Percentiles rank a stretch among this genome's conserved stretches.
phyloP scores from a whole-genome alignment of 2,329 filamentous ascomycete genomes.

The Iodosphaeria phyllophila region DNA sequence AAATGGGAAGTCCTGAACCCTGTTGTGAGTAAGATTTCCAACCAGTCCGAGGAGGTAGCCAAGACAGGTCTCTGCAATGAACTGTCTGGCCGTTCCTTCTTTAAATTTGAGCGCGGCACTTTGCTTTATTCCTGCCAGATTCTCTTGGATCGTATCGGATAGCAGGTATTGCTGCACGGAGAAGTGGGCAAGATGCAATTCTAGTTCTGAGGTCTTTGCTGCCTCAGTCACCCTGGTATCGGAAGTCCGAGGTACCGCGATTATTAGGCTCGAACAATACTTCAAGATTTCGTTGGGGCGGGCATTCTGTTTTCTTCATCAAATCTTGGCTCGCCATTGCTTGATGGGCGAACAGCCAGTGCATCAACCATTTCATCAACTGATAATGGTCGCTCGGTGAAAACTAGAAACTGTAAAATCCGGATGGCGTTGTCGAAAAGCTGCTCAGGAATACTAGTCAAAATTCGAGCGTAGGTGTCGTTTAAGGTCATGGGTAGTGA shows the following conservation, averaged over 20 bases:
- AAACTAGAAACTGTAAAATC: conserved; percentile 7
- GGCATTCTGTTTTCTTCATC: conserved; percentile 7
- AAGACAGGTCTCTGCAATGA: no score
- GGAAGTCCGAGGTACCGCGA: conserved; percentile 2
- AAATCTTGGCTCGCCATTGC: conserved; percentile 7
- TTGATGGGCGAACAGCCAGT: conserved; percentile 9
- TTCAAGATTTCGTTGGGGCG: conserved; percentile 6
- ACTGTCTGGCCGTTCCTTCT: no score
- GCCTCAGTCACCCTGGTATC: conserved; percentile 1
- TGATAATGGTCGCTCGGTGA: conserved; percentile 8
- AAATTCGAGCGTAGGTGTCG: conserved; percentile 6
- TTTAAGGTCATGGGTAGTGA: conserved; percentile 6
- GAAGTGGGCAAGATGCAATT: conserved; percentile 12
- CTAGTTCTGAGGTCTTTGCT: background rate
- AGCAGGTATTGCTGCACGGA: conserved; percentile 13
- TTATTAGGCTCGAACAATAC: conserved; percentile 7
- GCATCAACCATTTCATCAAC: conserved; percentile 11
- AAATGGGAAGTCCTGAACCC: no score
- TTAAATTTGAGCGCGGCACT: no score
- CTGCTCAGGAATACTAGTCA: conserved; percentile 1
- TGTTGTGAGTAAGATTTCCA: no score
- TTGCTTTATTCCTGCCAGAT: no score
- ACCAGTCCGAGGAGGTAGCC: no score
- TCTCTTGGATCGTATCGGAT: conserved; percentile 6
- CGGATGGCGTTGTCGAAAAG: conserved; percentile 2